Conservation (phyloP, 164 flowering plant species). For the Nymphaea thermarum region DNA sequence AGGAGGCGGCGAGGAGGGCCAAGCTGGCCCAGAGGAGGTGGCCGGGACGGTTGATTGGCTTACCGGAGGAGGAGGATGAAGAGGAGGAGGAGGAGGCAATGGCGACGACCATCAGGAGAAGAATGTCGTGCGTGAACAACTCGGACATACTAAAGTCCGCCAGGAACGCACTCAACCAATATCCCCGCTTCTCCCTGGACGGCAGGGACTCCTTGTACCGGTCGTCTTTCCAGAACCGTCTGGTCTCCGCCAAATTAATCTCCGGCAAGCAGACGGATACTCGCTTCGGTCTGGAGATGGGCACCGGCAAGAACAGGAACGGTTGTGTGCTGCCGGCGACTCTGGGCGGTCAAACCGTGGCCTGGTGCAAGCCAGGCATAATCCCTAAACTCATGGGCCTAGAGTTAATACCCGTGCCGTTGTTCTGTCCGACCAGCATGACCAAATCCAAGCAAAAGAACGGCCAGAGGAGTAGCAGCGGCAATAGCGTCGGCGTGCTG, state of each 20-base stretch:
- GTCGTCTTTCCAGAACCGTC: slow-evolving; percentile 43
- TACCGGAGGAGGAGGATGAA: neutral
- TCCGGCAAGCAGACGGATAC: neutral
- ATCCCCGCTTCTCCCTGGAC: slow-evolving; percentile 87
- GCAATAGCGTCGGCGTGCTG: too few relatives aligned
- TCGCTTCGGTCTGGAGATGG: slow-evolving; percentile 10
- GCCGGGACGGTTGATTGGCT: neutral
- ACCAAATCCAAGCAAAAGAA: too few relatives aligned
- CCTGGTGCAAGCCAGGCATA: slow-evolving; percentile 86
- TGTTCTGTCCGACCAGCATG: neutral
- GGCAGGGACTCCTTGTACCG: slow-evolving; percentile 82
- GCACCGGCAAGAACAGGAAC: slow-evolving; percentile 2
- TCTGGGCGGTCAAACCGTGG: slow-evolving; percentile 55
- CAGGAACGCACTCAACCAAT: slow-evolving; percentile 77
- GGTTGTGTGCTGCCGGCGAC: slow-evolving; percentile 24
- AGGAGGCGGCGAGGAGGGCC: slow-evolving; percentile 36
- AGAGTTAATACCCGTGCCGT: slow-evolving; percentile 74
- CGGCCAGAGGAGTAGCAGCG: too few relatives aligned
- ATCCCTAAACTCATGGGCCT: slow-evolving; percentile 90
- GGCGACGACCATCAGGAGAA: slow-evolving; percentile 13
- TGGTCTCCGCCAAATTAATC: neutral
- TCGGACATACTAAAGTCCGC: slow-evolving; percentile 75
- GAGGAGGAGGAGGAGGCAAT: neutral
- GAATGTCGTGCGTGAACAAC: slow-evolving; percentile 79
- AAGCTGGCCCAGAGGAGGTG: slow-evolving; percentile 8